These are phyloP conservation scores for Erigeron canadensis DNA, from an alignment of 129 eudicot species.

Conservation along the genomic window DNA sequence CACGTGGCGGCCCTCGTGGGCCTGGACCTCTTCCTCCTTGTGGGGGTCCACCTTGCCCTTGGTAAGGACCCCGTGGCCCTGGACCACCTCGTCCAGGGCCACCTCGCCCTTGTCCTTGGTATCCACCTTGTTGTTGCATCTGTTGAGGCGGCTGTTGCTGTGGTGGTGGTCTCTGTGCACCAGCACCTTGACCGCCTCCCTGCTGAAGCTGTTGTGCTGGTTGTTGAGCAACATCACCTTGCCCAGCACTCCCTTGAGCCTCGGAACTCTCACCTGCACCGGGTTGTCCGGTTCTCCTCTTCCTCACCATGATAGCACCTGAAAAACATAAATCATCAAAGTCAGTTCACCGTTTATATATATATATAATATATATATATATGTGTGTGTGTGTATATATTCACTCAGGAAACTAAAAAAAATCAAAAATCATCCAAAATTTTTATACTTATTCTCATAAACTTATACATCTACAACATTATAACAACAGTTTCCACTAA, in stretches of 20 bases:
- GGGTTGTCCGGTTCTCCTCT: slow-evolving; percentile 64
- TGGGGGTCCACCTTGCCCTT: slow-evolving; percentile 30
- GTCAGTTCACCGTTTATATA: background rate
- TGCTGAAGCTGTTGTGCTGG: slow-evolving; percentile 20
- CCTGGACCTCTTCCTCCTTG: slow-evolving; percentile 52
- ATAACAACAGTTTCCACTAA: background rate
- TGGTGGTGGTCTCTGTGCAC: slow-evolving; percentile 10
- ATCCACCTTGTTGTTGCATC: slow-evolving; percentile 47
- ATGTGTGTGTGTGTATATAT: no score
- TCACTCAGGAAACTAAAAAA: background rate
- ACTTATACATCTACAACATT: no score
- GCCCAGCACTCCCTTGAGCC: slow-evolving; percentile 51
- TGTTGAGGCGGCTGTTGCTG: slow-evolving; percentile 28
- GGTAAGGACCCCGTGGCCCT: slow-evolving; percentile 32
- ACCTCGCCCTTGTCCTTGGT: slow-evolving; percentile 63
- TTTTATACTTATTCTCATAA: no score
- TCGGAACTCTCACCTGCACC: slow-evolving; percentile 54
- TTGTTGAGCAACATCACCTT: slow-evolving; percentile 31
- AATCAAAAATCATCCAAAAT: background rate
- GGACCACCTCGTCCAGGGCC: slow-evolving; percentile 62
- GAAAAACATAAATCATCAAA: slow-evolving; percentile 14
- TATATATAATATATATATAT: no score
- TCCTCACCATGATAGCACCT: slow-evolving; percentile 72
- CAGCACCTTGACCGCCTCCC: background rate
- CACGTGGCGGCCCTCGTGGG: slow-evolving; percentile 53